Evolutionary conservation across 2,329 filamentous ascomycete genomes (phyloP).

Genomic region (Knoxdaviesia proteae): DNA sequence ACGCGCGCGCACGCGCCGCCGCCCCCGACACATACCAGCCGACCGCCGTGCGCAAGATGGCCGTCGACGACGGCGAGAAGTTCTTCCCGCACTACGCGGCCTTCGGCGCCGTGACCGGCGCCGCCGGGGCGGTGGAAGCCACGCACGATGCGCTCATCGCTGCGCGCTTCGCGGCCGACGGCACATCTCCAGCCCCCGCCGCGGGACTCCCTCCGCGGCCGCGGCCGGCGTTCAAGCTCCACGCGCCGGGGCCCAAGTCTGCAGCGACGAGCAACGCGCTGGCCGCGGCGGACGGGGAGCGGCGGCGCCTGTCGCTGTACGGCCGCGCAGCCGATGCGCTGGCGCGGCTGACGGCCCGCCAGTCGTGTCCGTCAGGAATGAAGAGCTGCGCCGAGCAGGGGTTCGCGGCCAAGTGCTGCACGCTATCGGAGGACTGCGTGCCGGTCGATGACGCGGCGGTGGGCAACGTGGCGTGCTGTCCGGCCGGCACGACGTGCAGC

Average conservation of each 20-base stretch:
- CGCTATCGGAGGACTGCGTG: conserved; percentile 43
- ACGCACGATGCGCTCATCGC: conserved; percentile 12
- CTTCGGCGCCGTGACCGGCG: conserved; percentile 13
- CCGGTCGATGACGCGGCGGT: conserved; percentile 38
- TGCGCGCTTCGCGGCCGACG: conserved; percentile 11
- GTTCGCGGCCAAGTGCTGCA: conserved; percentile 53
- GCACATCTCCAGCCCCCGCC: conserved; percentile 7
- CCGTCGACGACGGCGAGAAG: conserved; percentile 49
- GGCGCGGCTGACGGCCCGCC: conserved; percentile 29
- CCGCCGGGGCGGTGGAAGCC: conserved; percentile 8
- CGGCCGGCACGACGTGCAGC: conserved; percentile 38
- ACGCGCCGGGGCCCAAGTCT: conserved; percentile 10
- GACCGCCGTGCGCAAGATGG: conserved; percentile 51
- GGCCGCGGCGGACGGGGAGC: conserved; percentile 3
- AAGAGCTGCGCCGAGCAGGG: conserved; percentile 41
- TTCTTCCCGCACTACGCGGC: conserved; percentile 48
- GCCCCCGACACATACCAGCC: conserved; percentile 20
- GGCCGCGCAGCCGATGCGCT: conserved; percentile 25
- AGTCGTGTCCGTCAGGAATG: conserved; percentile 49
- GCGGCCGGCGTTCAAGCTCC: conserved; percentile 29
- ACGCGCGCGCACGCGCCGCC: conserved; percentile 2
- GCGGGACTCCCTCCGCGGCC: conserved; percentile 10
- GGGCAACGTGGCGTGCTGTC: conserved; percentile 58
- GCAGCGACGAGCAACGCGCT: conserved; percentile 1
- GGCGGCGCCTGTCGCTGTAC: conserved; percentile 10